Evolutionary conservation across 352 stramenopile species (phyloP).

Genomic region (Phytophthora pisi): DNA sequence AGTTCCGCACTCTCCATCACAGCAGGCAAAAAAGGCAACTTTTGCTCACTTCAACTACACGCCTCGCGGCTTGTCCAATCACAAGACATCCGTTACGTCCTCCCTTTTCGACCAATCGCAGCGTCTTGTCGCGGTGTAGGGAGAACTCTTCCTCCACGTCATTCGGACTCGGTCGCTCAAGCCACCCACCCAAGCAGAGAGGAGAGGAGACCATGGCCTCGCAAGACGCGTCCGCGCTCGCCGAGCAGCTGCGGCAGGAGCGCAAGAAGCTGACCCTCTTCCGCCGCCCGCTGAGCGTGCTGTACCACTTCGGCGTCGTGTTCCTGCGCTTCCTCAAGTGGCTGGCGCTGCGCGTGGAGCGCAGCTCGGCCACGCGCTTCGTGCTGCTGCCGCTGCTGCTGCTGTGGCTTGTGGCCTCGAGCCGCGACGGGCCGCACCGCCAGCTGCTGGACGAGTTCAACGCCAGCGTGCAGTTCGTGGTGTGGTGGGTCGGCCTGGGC

Average conservation of each 20-base stretch:
- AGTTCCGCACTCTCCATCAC: conserved; percentile 28
- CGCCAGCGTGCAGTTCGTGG: conserved; percentile 84
- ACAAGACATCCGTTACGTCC: background rate
- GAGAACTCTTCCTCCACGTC: conserved; percentile 10
- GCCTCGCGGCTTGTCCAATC: background rate
- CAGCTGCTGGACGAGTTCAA: conserved; percentile 85
- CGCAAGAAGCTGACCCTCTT: conserved; percentile 88
- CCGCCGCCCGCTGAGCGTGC: conserved; percentile 66
- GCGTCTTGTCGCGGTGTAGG: background rate
- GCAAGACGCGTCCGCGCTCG: conserved; percentile 25
- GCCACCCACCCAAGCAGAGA: background rate
- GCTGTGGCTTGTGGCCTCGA: conserved; percentile 71
- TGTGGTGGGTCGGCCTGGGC: conserved; percentile 94
- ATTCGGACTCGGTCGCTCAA: background rate
- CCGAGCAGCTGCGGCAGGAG: conserved; percentile 70
- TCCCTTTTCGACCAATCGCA: conserved; percentile 29
- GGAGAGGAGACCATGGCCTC: conserved; percentile 26
- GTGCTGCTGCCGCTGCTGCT: conserved; percentile 73
- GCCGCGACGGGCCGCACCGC: conserved; percentile 74
- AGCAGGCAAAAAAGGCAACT: background rate
- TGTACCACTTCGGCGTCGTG: conserved; percentile 87
- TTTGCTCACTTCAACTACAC: conserved; percentile 19
- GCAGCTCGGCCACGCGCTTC: conserved; percentile 81
- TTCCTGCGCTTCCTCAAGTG: conserved; percentile 77
- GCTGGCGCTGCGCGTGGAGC: conserved; percentile 62